phyloP scores from a whole-genome alignment of 768 basidiomycete species.

The Antrodiella citrinella region DNA sequence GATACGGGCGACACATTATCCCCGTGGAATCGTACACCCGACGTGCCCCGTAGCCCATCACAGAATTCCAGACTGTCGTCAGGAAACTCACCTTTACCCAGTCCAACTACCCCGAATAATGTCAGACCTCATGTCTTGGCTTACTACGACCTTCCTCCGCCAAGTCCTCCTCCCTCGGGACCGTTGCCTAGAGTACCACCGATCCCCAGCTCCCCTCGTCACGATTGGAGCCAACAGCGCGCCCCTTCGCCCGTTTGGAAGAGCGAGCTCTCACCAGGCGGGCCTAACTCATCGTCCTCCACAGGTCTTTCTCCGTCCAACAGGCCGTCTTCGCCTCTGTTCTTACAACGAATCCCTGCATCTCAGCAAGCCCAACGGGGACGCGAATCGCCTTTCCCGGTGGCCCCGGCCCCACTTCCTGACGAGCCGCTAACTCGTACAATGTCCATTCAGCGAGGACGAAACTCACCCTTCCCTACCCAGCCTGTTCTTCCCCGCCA shows the following conservation, averaged over 20 bases:
- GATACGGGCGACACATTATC: background rate
- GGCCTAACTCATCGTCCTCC: background rate
- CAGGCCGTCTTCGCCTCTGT: constrained; percentile 1
- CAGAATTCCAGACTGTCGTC: background rate
- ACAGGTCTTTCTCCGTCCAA: background rate
- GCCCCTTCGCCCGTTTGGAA: constrained; percentile 2
- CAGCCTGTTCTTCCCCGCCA: background rate
- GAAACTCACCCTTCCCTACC: constrained; percentile 3
- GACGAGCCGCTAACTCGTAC: background rate
- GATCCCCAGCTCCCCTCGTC: too few species aligned
- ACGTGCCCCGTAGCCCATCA: background rate
- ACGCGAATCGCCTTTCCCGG: constrained; percentile 3
- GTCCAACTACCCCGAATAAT: background rate
- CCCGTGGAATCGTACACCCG: background rate
- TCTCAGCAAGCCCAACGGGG: constrained; percentile 3
- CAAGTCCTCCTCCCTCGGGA: constrained; percentile 18
- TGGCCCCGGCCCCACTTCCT: background rate
- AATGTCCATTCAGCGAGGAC: constrained; percentile 3
- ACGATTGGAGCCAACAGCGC: background rate
- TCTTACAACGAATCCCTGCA: constrained; percentile 9
- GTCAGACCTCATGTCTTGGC: constrained; percentile 15
- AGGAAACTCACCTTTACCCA: background rate
- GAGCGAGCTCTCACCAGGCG: background rate
- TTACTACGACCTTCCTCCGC: constrained; percentile 19
- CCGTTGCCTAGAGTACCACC: constrained; percentile 17